Percentiles rank a stretch among this genome's conserved stretches.
Evolutionary conservation across 2,329 filamentous ascomycete species (phyloP).

Genomic region (Torrubiellomyces zombiae): DNA sequence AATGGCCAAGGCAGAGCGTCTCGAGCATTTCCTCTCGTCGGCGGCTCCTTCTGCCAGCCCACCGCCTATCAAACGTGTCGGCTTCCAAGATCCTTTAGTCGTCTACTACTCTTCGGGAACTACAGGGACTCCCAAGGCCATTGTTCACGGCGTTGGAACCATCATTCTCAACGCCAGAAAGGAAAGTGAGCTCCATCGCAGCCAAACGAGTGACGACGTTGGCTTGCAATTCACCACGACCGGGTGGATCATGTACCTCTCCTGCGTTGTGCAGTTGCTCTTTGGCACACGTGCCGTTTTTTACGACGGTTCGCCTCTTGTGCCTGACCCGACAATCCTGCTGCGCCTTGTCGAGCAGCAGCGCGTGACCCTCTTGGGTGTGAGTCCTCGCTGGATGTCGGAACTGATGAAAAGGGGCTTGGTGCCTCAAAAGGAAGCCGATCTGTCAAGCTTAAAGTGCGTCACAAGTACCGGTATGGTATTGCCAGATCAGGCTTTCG

Average conservation of each 20-base stretch:
- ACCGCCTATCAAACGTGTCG: constrained; percentile 41
- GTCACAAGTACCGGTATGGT: constrained; percentile 73
- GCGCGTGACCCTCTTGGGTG: constrained; percentile 55
- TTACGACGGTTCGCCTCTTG: constrained; percentile 74
- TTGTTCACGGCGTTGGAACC: constrained; percentile 61
- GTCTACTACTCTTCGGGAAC: constrained; percentile 70
- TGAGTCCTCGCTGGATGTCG: constrained; percentile 60
- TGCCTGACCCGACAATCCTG: constrained; percentile 48
- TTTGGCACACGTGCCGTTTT: constrained; percentile 46
- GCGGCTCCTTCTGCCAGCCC: constrained; percentile 11
- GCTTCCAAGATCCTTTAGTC: constrained; percentile 59
- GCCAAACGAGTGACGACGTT: constrained; percentile 21
- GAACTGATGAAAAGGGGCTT: constrained; percentile 52
- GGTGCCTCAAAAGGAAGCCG: constrained; percentile 40
- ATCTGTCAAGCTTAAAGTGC: constrained; percentile 42
- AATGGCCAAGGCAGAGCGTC: constrained; percentile 30
- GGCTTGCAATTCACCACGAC: constrained; percentile 46
- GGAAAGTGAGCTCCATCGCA: constrained; percentile 39
- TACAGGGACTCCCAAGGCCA: constrained; percentile 71
- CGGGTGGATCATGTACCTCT: constrained; percentile 81
- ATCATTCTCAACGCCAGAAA: constrained; percentile 37
- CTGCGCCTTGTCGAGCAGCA: constrained; percentile 46
- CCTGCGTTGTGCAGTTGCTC: constrained; percentile 39
- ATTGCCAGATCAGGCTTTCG: constrained; percentile 56
- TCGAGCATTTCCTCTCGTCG: constrained; percentile 25